Evolutionary conservation across 106 monocot genomes (phyloP).

Genomic region (Phalaenopsis aphrodite): DNA sequence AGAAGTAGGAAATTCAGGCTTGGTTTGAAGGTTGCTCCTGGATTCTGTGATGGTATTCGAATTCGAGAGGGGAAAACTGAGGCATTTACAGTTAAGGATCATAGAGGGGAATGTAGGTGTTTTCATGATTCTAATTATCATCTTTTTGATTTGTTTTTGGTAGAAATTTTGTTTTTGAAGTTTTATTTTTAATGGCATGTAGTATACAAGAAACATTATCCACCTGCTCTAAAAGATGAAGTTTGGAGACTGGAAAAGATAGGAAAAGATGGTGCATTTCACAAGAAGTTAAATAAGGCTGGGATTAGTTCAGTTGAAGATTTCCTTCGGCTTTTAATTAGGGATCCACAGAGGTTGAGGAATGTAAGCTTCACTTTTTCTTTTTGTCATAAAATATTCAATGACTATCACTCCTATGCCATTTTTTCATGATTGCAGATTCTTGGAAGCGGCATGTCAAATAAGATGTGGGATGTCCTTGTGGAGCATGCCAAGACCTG

Average conservation of each 20-base stretch:
- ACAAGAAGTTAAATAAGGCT: slow-evolving; percentile 48
- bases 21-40: slow-evolving; percentile 27
- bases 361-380: slow-evolving; percentile 27
- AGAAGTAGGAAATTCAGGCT: slow-evolving; percentile 38
- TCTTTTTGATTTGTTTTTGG: not conserved
- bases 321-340: slow-evolving; percentile 43
- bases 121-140: not conserved
- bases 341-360: slow-evolving; percentile 38
- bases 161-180: slow-evolving; percentile 2
- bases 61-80: slow-evolving; percentile 39
- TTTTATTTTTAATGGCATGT: slow-evolving; percentile 1
- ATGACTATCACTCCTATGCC: not conserved
- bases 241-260: slow-evolving; percentile 68
- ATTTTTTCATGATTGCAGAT: slow-evolving; percentile 24
- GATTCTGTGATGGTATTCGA: slow-evolving; percentile 27
- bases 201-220: slow-evolving; percentile 54
- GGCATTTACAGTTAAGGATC: slow-evolving; percentile 35
- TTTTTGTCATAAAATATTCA: not conserved
- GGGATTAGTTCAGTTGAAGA: slow-evolving; percentile 52
- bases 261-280: slow-evolving; percentile 63
- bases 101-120: slow-evolving; percentile 48
- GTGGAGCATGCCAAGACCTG: slow-evolving; percentile 66
- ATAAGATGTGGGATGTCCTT: slow-evolving; percentile 45
- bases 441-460: slow-evolving; percentile 54
- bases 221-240: slow-evolving; percentile 51